Base-by-base conservation (phyloP, 345 rosid genomes). In the Aegle marmelos region DNA sequence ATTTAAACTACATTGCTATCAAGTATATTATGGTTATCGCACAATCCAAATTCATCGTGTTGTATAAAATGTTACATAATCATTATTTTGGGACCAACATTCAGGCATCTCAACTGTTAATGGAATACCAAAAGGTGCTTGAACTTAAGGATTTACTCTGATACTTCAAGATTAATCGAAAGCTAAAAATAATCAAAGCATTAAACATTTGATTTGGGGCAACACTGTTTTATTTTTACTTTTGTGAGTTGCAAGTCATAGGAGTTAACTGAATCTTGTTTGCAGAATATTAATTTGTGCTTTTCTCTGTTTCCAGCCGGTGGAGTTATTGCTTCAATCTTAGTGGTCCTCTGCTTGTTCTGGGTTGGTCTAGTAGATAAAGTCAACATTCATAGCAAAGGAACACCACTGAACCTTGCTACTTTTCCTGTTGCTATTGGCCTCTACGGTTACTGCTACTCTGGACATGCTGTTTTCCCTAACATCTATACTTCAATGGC, bases 381-480 rank as follows among this genome's bases (percentile, higher is more conserved):
- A 1, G 91, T 94, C 70, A 91, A 93, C 41, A 76, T 89, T 41
- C 92, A 89, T 73, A 89, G 86, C 89, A 85, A 86, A 83, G 97
- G 95, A 78, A 85, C 91, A 31, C 59, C 88, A 24, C 77, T 96
- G 21, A 90, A 92, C 80, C 84, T 94, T 11, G 72, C 91, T 56
- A 90, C 91, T 53, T 85, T 94, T 76, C 99, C 99, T 7, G 98
- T 96, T n/a, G 97, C 99, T 36, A 84, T 96, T 74, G 99, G 99
- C 19, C 97, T 94, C 45, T 96, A 96, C 24, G 98, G 99, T 66
- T 96, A 85, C 82, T 92, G 97, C 82, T 96, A 92, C 82, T 96
- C 99, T 4, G 99, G 99, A 76, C 99, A 96, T 80, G 99, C 99
- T 68, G 94, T 96, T 62, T 96, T 96, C 67, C 98, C 99, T 3